Base-by-base conservation (phyloP, 371 early-diverging fungal species). In the Dipsacomyces acuminosporus region DNA sequence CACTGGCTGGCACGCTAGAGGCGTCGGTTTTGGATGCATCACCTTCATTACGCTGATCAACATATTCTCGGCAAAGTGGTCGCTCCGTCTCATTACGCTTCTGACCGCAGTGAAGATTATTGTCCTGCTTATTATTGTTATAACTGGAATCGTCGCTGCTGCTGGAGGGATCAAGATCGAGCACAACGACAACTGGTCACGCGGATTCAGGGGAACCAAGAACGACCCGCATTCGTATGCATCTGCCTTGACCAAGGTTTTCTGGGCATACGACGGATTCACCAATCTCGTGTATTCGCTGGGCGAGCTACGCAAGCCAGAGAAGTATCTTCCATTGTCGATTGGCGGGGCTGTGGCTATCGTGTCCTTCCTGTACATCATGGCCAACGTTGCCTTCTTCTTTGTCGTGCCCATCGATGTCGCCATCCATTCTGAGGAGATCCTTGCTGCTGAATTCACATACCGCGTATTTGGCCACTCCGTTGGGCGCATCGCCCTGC, bases 231-330 rank as follows among this genome's bases (percentile, higher is more conserved):
- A 88, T 3, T 80, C 85, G 26, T 87, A 86, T 64, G 83, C 92
- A 5, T 47, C 87, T 41, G 94, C 91, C 33, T 23, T 72, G 25
- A 64, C 53, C 33, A 51, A 64, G 74, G 82, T 84, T 23, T 75
- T 95, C n/a, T 95, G 93, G 90, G 91, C 94, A 0, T 94, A 90
- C 62, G 93, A 91, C 60, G 94, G 94, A 3, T 88, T 88, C 90
- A 89, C 89, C 51, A 93, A 89, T 56, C 72, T 95, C 11, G 93
- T 91, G 51, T 86, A 88, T 54, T 89, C 91, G 21, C 82, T 90
- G 15, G 90, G 90, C 20, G 96, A 95, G 77, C 87, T 95, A 77
- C 86, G 87, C 56, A 78, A 89, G 49, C 91, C 94, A 7, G 80
- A 81, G 9, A 77, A 79, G 24, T 88, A 91, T 61, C 75, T 95